A percentile compares a stretch with the other conserved stretches of the same genome.
phyloP scores from a whole-genome alignment of 495 filamentous ascomycete species.

The Staphylotrichum longicolle region DNA sequence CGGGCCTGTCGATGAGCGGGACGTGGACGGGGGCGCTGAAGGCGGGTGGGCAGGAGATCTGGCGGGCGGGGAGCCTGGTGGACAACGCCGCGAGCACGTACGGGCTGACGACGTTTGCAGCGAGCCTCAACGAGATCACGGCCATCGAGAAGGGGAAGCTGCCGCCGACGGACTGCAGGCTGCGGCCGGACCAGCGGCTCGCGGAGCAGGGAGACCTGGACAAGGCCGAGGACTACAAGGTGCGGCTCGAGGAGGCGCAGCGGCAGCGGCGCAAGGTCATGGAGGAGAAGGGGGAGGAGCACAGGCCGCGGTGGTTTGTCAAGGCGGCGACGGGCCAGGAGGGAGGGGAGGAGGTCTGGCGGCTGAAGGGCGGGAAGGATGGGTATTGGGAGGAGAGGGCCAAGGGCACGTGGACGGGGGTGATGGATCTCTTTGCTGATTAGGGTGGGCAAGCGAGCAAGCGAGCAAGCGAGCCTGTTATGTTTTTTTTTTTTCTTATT shows the following conservation, averaged over 20 bases:
- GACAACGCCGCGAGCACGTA: slow-evolving; percentile 73
- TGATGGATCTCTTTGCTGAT: slow-evolving; percentile 64
- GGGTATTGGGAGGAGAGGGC: slow-evolving; percentile 89
- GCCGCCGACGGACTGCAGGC: slow-evolving; percentile 74
- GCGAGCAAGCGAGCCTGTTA: background rate
- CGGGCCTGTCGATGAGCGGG: slow-evolving; percentile 64
- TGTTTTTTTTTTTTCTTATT: background rate
- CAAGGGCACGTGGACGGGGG: slow-evolving; percentile 64
- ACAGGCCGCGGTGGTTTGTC: slow-evolving; percentile 80
- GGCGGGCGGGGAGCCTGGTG: slow-evolving; percentile 73
- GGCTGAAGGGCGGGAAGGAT: slow-evolving; percentile 72
- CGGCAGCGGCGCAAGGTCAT: slow-evolving; percentile 67
- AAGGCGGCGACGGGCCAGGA: slow-evolving; percentile 53
- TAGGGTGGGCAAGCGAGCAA: slow-evolving; percentile 8
- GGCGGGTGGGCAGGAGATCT: slow-evolving; percentile 65
- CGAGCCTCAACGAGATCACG: slow-evolving; percentile 84
- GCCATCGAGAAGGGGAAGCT: slow-evolving; percentile 67
- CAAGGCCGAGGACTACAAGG: slow-evolving; percentile 78
- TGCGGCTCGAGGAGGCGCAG: slow-evolving; percentile 80
- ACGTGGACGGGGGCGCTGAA: slow-evolving; percentile 79
- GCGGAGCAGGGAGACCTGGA: slow-evolving; percentile 81
- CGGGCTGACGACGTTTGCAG: slow-evolving; percentile 84
- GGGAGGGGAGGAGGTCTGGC: slow-evolving; percentile 72
- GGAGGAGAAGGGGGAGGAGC: slow-evolving; percentile 67
- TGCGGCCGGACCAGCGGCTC: slow-evolving; percentile 90